These are phyloP conservation scores for Gossypium davidsonii DNA, from an alignment of 441 rosid species.

Conservation along the genomic window DNA sequence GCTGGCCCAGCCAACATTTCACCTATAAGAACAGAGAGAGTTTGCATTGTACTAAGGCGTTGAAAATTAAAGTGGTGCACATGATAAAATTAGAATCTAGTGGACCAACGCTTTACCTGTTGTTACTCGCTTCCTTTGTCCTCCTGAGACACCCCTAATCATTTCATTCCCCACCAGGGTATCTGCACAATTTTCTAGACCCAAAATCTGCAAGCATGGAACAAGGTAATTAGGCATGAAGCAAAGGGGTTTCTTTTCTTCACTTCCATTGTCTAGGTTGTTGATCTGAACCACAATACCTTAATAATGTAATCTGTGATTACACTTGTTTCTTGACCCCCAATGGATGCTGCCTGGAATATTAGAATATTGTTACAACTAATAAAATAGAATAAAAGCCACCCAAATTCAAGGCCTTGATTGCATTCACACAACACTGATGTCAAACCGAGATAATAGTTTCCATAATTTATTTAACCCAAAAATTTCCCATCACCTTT, in stretches of 20 bases:
- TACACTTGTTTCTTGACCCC: conserved; percentile 23
- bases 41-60: neutral
- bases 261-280: neutral
- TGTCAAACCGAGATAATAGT: neutral
- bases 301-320: conserved; percentile 27
- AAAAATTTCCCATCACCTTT: neutral
- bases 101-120: conserved; percentile 29
- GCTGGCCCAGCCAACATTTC: conserved; percentile 88
- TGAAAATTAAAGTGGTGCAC: no score
- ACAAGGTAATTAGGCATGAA: neutral
- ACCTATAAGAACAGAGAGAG: conserved; percentile 27
- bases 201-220: conserved; percentile 27
- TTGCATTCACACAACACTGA: neutral
- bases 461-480: neutral
- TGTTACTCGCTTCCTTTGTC: conserved; percentile 55
- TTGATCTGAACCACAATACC: conserved; percentile 12
- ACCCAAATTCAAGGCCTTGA: neutral
- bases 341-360: conserved; percentile 25
- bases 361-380: neutral
- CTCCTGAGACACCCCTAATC: conserved; percentile 55
- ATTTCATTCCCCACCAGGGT: conserved; percentile 41
- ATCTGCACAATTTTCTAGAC: conserved; percentile 50
- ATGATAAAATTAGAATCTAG: neutral
- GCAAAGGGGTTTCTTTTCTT: neutral
- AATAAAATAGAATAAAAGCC: neutral